phyloP scores from a whole-genome alignment of 345 rosid genomes.

The rapeseed (Brassica napus) region DNA sequence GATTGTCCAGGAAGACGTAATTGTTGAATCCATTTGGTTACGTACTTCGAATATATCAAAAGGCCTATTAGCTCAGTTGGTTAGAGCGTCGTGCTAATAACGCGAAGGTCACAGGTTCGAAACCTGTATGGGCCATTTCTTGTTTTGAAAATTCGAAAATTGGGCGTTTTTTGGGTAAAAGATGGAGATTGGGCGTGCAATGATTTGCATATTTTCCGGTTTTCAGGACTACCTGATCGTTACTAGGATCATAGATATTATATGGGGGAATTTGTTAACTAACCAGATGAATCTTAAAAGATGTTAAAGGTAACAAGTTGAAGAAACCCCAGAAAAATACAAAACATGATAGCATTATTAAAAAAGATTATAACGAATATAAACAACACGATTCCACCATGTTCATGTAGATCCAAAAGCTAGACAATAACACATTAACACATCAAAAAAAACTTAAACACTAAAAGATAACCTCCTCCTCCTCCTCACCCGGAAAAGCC shows the following conservation, averaged over 20 bases:
- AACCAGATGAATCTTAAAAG: not conserved
- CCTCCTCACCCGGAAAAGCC: not conserved
- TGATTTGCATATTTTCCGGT: too few species aligned
- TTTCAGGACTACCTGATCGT: too few species aligned
- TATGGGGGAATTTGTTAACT: not conserved
- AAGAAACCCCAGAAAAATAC: too few species aligned
- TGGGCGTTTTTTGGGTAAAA: too few species aligned
- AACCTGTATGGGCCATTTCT: conserved; percentile 18
- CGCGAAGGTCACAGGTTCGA: conserved; percentile 74
- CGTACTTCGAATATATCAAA: too few species aligned
- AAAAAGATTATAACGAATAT: not conserved
- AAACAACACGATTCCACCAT: not conserved
- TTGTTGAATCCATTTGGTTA: too few species aligned
- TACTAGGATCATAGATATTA: too few species aligned
- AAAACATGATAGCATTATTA: not conserved
- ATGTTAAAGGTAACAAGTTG: too few species aligned
- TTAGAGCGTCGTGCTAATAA: conserved; percentile 86
- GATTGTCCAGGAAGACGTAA: too few species aligned
- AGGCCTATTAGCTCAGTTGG: conserved; percentile 34
- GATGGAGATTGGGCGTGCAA: too few species aligned
- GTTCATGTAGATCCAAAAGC: not conserved
- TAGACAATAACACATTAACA: not conserved
- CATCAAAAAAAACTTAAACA: not conserved
- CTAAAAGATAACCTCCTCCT: not conserved
- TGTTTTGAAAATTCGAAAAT: not conserved